Base-by-base conservation (phyloP, 768 basidiomycete genomes). In the Mycena galericulata region DNA sequence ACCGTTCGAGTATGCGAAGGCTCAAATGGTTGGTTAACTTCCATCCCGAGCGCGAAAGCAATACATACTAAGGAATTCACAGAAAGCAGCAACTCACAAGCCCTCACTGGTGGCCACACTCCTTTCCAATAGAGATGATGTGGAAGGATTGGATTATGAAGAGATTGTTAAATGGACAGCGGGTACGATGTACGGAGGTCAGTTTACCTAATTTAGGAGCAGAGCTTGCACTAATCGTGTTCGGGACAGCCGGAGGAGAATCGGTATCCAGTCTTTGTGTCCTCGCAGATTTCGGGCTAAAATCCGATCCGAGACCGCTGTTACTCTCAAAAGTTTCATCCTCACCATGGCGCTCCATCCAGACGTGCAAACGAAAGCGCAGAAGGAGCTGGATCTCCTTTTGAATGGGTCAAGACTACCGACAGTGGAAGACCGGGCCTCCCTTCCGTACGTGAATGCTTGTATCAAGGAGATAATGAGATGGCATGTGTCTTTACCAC, bases 391-490 rank as follows among this genome's bases (percentile, higher is more conserved):
- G 26, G 76, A 77, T 56, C 15, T 36, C 17, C 30, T 64, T 10
- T 41, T 71, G 9, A 51, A 61, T 14, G 53, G 60, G 9, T 4
- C n/a, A 38, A 14, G 61, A 36, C n/a, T 68, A 11, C 69, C 69
- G 20, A 58, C 54, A 1, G 18, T 71, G 2, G 66, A 38, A 18
- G 69, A 71, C 62, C 50, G 51, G 2, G 20, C 47, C 17, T 46
- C 49, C 0, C 27, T 68, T 17, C 47, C 58, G 20, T 71, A 72
- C 41, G 43, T 63, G 32, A 36, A 51, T 41, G 81, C 75, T 1
- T 30, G 81, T 9, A 72, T 72, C 41, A 70, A 76, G 11, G 83
- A 83, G 65, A 74, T 65, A 10, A 32, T 77, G 27, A 71, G 81
- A 53, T 82, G 79, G 79, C 70, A 72, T 26, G 75, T 79, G 5